Evolutionary conservation across 2,329 filamentous ascomycete genomes (phyloP), one percentile per base, ranked within the genome.

Genomic region (Blastomyces gilchristii): DNA sequence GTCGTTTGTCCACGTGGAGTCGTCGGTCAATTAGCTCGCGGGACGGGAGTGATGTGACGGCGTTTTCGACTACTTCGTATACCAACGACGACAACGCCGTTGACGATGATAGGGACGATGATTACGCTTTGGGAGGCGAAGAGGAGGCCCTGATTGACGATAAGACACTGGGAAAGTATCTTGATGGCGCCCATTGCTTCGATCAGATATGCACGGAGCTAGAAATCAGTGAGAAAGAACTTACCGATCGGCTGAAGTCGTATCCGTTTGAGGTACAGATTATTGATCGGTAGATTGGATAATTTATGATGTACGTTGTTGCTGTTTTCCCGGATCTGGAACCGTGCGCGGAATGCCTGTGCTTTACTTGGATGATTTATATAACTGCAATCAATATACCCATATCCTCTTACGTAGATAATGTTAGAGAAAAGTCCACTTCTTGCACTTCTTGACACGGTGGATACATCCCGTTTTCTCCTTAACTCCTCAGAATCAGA

Each of bases 161-260:
- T 67, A 72, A 69, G 63, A 71, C 68, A 8, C 64, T 81, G 43
- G 69, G 70, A 2, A 75, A 74, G 61, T 80, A 76, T 67, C 62
- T 81, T 22, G 79, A 81, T 70, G 79, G 79, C 1, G 76, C 75
- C 65, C 79, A 81, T 67, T 79, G 75, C 66, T 80, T 80, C 63
- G 79, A 81, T 70, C 76, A 80, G 69, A 79, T 81, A 41, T 81
- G 79, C 66, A 81, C 79, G 5, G 78, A 81, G 67, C 64, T 80
- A 63, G 76, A 79, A 65, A 74, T 80, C 47, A 78, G 77, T 66
- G 79, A 81, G 71, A 74, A 72, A 62, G 78, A 80, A 62, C 69
- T 81, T 64, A 77, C 74, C 47, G 68, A 69, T 57, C 70, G 76
- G 59, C 67, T 81, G 67, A 79, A 78, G 69, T 71, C 71, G 63